Conservation (phyloP, 495 filamentous ascomycete species). For the Oleoguttula mirabilis region DNA sequence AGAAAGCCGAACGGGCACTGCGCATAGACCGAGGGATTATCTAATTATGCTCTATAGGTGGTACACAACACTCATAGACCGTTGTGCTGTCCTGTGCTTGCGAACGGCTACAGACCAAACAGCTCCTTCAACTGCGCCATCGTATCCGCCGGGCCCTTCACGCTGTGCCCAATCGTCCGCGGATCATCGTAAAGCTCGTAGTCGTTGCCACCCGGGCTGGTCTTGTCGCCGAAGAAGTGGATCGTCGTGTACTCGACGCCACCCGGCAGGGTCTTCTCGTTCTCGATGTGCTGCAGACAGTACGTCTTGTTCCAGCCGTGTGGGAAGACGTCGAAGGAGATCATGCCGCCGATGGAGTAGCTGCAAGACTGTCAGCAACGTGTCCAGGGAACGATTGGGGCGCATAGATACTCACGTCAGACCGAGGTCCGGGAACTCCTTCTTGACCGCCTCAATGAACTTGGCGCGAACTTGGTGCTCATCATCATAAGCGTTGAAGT, state of each 20-base stretch:
- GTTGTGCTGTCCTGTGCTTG: too few species aligned
- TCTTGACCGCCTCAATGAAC: slow-evolving; percentile 61
- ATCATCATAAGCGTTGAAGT: slow-evolving; percentile 67
- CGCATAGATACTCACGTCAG: slow-evolving; percentile 54
- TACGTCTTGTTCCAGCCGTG: slow-evolving; percentile 98
- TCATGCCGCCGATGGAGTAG: slow-evolving; percentile 89
- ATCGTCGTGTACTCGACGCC: slow-evolving; percentile 71
- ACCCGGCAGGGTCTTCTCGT: slow-evolving; percentile 55
- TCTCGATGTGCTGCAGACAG: slow-evolving; percentile 75
- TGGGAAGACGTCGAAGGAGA: slow-evolving; percentile 97
- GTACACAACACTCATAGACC: too few species aligned
- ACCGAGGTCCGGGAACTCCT: slow-evolving; percentile 70
- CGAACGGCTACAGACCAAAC: slow-evolving; percentile 45
- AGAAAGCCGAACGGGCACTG: too few species aligned
- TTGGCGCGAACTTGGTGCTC: slow-evolving; percentile 57
- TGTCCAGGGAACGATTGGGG: neutral
- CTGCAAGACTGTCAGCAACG: too few species aligned
- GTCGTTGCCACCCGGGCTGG: slow-evolving; percentile 78
- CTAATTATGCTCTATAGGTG: too few species aligned
- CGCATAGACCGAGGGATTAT: too few species aligned
- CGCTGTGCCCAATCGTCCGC: slow-evolving; percentile 72
- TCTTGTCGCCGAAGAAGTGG: slow-evolving; percentile 98
- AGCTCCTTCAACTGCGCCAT: slow-evolving; percentile 61
- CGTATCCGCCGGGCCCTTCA: slow-evolving; percentile 72
- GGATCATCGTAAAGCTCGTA: slow-evolving; percentile 80